phyloP scores from a whole-genome alignment of 2,329 filamentous ascomycete species.

The Neoscytalidium dimidiatum region DNA sequence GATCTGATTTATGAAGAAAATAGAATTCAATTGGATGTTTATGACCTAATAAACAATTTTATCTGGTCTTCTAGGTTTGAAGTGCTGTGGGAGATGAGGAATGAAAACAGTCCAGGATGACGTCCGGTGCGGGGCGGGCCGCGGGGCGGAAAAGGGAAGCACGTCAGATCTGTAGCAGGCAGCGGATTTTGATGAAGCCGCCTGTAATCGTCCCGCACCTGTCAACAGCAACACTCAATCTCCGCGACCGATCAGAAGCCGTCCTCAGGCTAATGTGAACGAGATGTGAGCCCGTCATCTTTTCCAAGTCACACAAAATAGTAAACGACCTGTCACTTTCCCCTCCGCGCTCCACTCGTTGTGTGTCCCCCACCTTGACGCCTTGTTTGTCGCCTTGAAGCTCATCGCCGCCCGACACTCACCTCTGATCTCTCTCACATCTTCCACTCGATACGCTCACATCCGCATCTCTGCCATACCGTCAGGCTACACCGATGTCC shows the following conservation, averaged over 20 bases:
- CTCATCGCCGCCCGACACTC: background rate
- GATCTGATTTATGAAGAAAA: background rate
- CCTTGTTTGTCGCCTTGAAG: background rate
- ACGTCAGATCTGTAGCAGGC: background rate
- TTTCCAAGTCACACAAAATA: background rate
- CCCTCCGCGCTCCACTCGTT: background rate
- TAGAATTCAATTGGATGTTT: background rate
- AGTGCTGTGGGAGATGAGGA: background rate
- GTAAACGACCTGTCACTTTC: conserved; percentile 11
- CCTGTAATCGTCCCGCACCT: background rate
- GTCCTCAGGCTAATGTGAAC: background rate
- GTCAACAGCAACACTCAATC: background rate
- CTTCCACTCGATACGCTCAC: background rate
- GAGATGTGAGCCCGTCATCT: background rate
- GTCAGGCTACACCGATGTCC: background rate
- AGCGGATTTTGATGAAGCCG: background rate
- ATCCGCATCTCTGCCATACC: background rate
- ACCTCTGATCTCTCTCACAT: background rate
- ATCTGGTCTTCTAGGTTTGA: background rate
- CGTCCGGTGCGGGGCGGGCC: background rate
- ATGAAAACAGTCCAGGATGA: background rate
- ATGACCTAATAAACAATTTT: background rate
- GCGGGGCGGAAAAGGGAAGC: conserved; percentile 3
- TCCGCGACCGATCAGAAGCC: background rate
- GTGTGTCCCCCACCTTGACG: background rate